Conservation (phyloP, 2,329 filamentous ascomycete genomes). For the Claviceps maximensis region DNA sequence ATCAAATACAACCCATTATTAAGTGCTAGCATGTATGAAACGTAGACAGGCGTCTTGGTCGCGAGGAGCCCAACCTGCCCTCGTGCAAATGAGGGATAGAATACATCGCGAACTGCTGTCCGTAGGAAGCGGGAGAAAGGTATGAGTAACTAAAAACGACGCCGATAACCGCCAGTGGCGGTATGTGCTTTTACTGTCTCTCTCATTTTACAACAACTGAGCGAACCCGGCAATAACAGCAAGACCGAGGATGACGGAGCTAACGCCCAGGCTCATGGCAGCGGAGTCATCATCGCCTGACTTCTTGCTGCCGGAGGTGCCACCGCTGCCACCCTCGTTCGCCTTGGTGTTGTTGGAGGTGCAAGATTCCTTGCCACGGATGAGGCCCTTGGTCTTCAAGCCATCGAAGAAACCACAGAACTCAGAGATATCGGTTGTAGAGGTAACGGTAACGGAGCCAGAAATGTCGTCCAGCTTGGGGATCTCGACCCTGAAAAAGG, state of each 20-base stretch:
- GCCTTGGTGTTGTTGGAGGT: conserved; percentile 36
- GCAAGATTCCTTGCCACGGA: conserved; percentile 34
- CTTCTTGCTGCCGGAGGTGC: conserved; percentile 13
- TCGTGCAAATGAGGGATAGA: conserved; percentile 15
- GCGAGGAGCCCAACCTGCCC: conserved; percentile 14
- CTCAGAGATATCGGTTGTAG: conserved; percentile 45
- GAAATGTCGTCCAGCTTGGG: conserved; percentile 53
- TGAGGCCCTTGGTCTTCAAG: conserved; percentile 23
- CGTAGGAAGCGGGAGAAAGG: conserved; percentile 22
- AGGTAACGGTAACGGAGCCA: conserved; percentile 59
- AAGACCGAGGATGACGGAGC: conserved; percentile 33
- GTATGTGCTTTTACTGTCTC: conserved; percentile 12
- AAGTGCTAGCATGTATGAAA: conserved; percentile 26
- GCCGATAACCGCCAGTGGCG: conserved; percentile 20
- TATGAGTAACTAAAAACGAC: conserved; percentile 21
- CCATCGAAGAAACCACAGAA: conserved; percentile 42
- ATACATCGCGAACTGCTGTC: conserved; percentile 22
- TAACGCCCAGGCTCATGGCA: conserved; percentile 31
- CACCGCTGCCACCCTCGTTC: conserved; percentile 31
- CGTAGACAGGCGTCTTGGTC: conserved; percentile 6
- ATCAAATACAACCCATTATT: conserved; percentile 30
- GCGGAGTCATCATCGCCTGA: conserved; percentile 25
- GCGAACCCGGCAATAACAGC: conserved; percentile 33
- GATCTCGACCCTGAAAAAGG: conserved; percentile 49
- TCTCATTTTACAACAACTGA: conserved; percentile 35